Base-by-base conservation (phyloP, 1,284 basidiomycete species). In the Malassezia furfur region DNA sequence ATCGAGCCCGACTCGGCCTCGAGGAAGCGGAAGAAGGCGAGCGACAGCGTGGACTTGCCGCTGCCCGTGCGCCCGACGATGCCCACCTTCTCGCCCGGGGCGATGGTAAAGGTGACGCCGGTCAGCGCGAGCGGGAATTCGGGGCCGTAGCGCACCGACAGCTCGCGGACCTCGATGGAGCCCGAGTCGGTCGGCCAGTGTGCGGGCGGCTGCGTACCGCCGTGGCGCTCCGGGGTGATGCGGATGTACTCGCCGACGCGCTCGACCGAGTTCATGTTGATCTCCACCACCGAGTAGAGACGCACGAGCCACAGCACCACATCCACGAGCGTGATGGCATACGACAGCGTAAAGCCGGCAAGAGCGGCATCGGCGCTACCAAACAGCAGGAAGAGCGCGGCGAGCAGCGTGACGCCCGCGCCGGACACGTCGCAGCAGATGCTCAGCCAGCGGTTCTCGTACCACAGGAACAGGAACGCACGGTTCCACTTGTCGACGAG, bases 21-120 rank as follows among this genome's bases (percentile, higher is more conserved):
- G 7, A 85, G 85, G 67, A 96, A 94, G 49, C 94, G 84, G 84
- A 96, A 96, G 79, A 96, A 90, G 19, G 86, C 87, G 25, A 94
- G 78, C 0, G 90, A 90, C 15, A 96, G 81, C 1, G 90, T 94
- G 54, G 84, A 87, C 77, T 91, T 91, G 44, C 88, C 88, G 22
- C 78, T 77, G 15, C 93, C 91, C 0, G 91, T 94, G 45, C 88
- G 79, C 14, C 73, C 71, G 4, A 74, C 67, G 39, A 73, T 72
- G 28, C 72, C 74, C 56, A 75, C 63, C 55, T 74, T 75, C 48
- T 75, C 66, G 8, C 72, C 66, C 7, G 74, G 62, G 52, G 60
- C 52, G 35, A 75, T 66, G 25, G 65, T 63, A 38, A 75, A 69
- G 15, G 64, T 59, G 37, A 75, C 68, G 14, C 57, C 57, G 28